Evolutionary conservation across 192 early-diverging fungal species (phyloP).

Genomic region (Coemansia sp.): DNA sequence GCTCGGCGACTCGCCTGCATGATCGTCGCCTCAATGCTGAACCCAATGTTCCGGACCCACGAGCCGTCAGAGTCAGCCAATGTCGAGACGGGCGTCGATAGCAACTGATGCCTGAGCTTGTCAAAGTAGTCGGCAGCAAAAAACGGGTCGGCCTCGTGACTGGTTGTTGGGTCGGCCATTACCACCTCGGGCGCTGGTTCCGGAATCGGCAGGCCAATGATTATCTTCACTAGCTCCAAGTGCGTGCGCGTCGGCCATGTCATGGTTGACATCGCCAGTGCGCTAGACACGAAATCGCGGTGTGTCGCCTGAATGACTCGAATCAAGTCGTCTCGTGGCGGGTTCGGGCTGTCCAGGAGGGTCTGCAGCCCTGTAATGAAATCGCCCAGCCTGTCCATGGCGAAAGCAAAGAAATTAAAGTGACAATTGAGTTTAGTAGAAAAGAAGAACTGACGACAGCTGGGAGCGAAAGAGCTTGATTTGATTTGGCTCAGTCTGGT

Average conservation of each 20-base stretch:
- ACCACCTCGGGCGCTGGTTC: slow-evolving; percentile 26
- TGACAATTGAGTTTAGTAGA: neutral
- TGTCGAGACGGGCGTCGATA: slow-evolving; percentile 22
- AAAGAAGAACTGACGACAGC: neutral
- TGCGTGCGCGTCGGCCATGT: slow-evolving; percentile 45
- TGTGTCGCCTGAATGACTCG: slow-evolving; percentile 41
- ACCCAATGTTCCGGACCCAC: slow-evolving; percentile 47
- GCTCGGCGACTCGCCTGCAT: slow-evolving; percentile 40
- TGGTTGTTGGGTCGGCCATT: slow-evolving; percentile 19
- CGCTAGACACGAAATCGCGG: slow-evolving; percentile 40
- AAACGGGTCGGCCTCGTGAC: slow-evolving; percentile 43
- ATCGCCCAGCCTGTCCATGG: slow-evolving; percentile 44
- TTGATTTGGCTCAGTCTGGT: neutral
- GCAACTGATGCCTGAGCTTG: slow-evolving; percentile 25
- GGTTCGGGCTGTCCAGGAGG: slow-evolving; percentile 45
- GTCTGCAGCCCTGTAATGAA: slow-evolving; percentile 42
- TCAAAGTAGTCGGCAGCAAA: slow-evolving; percentile 46
- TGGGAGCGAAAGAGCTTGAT: neutral
- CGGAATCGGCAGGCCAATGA: slow-evolving; percentile 26
- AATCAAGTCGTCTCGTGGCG: slow-evolving; percentile 38
- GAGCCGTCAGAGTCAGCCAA: slow-evolving; percentile 34
- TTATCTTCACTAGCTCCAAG: slow-evolving; percentile 52
- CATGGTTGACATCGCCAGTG: slow-evolving; percentile 36
- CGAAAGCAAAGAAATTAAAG: neutral
- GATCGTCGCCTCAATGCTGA: slow-evolving; percentile 50